These are phyloP conservation scores for Backusella morwellensis DNA, from an alignment of 192 early-diverging fungal species.

Conservation along the genomic window DNA sequence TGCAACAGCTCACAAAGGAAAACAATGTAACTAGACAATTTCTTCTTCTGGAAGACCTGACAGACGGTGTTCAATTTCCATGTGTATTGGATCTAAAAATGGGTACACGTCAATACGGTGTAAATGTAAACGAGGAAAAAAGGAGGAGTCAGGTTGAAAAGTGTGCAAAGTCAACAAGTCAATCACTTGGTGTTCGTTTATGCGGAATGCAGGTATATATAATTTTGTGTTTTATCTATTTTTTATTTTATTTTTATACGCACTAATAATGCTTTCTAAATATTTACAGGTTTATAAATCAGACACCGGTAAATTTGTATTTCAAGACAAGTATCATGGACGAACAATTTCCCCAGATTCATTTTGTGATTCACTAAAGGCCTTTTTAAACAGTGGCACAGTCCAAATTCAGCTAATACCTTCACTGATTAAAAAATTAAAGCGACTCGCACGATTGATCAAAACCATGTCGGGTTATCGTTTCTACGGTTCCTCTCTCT, in stretches of 20 bases:
- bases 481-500: slow-evolving; percentile 89
- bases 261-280: neutral
- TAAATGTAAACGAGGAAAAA: slow-evolving; percentile 83
- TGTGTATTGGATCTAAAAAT: slow-evolving; percentile 99
- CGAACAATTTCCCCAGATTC: slow-evolving; percentile 77
- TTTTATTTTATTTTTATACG: neutral
- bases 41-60: slow-evolving; percentile 92
- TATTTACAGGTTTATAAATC: slow-evolving; percentile 75
- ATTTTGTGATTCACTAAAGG: slow-evolving; percentile 75
- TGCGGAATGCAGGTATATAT: slow-evolving; percentile 91
- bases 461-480: slow-evolving; percentile 75
- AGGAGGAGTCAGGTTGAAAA: slow-evolving; percentile 84
- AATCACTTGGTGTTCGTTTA: slow-evolving; percentile 88
- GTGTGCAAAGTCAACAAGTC: slow-evolving; percentile 89
- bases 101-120: slow-evolving; percentile 96
- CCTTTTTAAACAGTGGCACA: slow-evolving; percentile 87
- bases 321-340: slow-evolving; percentile 96
- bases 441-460: slow-evolving; percentile 73
- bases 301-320: slow-evolving; percentile 72
- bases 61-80: slow-evolving; percentile 81
- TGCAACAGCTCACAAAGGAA: slow-evolving; percentile 37
- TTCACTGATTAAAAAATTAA: slow-evolving; percentile 70
- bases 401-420: slow-evolving; percentile 77
- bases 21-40: slow-evolving; percentile 65
- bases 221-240: neutral